Base-by-base conservation (phyloP, 805 yeast species). In the Wickerhamiella qilinensis region DNA sequence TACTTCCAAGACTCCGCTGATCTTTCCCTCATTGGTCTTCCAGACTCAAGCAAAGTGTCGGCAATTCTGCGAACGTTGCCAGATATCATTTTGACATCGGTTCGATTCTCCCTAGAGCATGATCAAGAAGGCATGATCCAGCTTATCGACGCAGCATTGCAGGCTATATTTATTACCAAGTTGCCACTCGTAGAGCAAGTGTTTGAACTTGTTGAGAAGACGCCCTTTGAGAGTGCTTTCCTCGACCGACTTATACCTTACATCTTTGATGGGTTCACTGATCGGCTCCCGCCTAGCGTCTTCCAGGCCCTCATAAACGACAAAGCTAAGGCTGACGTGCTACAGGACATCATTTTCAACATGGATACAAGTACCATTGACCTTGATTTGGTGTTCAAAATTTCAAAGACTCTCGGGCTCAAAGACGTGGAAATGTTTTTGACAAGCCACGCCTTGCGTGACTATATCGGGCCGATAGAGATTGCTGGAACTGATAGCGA, bases 361-460 rank as follows among this genome's bases (percentile, higher is more conserved):
- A 53, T 88, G 20, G 86, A 85, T 48, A 64, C 80, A 7, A 48
- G 62, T 5, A 68, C 74, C 11, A 64, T 91, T 37, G 94, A 88
- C 51, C 69, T 88, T 28, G 94, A 88, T 56, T 59, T 76, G 18
- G 75, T 94, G 0, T 64, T 84, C 12, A 64, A 63, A 11, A 57
- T 81, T 15, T 77, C 94, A 53, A 60, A 62, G 30, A 52, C 65
- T 43, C 61, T 75, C 46, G 59, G 68, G 6, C 58, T 86, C 4
- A 61, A 64, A 27, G 93, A 82, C 38, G 69, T 82, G 28, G 59
- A 71, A 36, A 67, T 74, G 0, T 84, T 73, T 52, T 69, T 91
- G 16, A 80, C 88, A 80, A 82, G 74, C 46, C 61, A 59, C 2
- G 59, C 83, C 3, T 60, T 91, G 30, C 57, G 65, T 18, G 97